Base-by-base conservation (phyloP, 805 yeast genomes). In the Blastobotrys chiropterorum region DNA sequence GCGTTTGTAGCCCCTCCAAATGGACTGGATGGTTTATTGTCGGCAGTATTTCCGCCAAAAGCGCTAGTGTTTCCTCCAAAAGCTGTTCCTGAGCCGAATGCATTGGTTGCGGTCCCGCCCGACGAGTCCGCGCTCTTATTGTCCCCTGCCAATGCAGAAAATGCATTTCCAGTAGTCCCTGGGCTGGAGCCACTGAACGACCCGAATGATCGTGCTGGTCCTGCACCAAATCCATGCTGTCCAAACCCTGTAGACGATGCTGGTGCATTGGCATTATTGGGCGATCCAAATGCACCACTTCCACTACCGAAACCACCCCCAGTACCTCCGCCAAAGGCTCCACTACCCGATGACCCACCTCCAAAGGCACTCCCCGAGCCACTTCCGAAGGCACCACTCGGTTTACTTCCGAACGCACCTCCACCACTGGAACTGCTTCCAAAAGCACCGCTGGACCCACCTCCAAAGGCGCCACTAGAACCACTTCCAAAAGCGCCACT, bases 141-240 rank as follows among this genome's bases (percentile, higher is more conserved):
- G 4, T 31, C 47, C 14, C 14, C 40, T 11, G 50, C 44, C 39
- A 47, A n/a, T 11, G 46, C 45, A 47, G 50, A 38, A 20, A 47
- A 47, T 8, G 50, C 45, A 26, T 47, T 46, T 3, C 43, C 38
- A 30, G 46, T 20, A n/a, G 38, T 16, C 6, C 45, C 31, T 4
- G 31, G 15, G 20, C 38, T 22, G 38, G 17, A 3, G 20, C 46
- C 46, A 16, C 20, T 20, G 6, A 21, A n/a, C 8, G 46, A 43
- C 6, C 48, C 41, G 4, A 21, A 31, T 4, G 41, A 14, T 14
- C 22, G 2, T 2, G 40, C 21, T 41, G 19, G 16, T 3, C 59
- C 57, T 6, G 56, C 19, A 15, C 60, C 62, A 43, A 56, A 58
- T 11, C 60, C 62, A 6, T 57, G 53, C 2, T 63, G 51, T 31